These are phyloP conservation scores for Ascoidea rubescens DNA, from an alignment of 805 yeast species.

Conservation along the genomic window DNA sequence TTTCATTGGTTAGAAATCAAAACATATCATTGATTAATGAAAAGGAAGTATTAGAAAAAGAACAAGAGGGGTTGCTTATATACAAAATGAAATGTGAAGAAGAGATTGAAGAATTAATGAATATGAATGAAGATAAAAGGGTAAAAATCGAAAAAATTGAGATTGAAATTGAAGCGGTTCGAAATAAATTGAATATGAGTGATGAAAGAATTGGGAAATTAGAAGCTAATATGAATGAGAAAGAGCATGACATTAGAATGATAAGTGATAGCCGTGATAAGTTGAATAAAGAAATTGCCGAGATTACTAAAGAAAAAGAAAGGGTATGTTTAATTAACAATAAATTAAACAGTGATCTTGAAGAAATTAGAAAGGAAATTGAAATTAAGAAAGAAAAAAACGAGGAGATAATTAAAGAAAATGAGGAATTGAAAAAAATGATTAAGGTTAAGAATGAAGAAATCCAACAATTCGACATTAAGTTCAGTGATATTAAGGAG, in stretches of 20 bases:
- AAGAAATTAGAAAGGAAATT: constrained; percentile 12
- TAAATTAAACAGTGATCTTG: constrained; percentile 14
- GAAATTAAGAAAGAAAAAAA: constrained; percentile 7
- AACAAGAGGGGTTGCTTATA: neutral
- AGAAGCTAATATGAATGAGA: neutral
- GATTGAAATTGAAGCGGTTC: neutral
- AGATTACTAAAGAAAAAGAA: constrained; percentile 15
- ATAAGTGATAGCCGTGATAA: constrained; percentile 13
- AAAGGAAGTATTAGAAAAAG: neutral
- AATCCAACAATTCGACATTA: constrained; percentile 5
- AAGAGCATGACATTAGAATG: constrained; percentile 11
- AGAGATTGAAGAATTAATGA: constrained; percentile 2
- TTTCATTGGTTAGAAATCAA: neutral
- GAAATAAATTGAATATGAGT: neutral
- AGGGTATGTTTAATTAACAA: neutral
- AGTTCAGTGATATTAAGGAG: constrained; percentile 1
- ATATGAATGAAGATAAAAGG: neutral
- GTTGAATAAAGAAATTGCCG: constrained; percentile 13
- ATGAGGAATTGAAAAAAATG: constrained; percentile 3
- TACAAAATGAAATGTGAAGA: neutral
- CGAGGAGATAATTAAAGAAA: constrained; percentile 10
- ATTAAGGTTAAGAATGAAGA: constrained; percentile 1
- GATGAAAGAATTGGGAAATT: neutral
- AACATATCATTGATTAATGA: neutral
- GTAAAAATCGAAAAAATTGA: neutral